Evolutionary conservation across 345 rosid species (phyloP), one percentile per base, ranked within the genome.

Genomic region (Dimocarpus longan): DNA sequence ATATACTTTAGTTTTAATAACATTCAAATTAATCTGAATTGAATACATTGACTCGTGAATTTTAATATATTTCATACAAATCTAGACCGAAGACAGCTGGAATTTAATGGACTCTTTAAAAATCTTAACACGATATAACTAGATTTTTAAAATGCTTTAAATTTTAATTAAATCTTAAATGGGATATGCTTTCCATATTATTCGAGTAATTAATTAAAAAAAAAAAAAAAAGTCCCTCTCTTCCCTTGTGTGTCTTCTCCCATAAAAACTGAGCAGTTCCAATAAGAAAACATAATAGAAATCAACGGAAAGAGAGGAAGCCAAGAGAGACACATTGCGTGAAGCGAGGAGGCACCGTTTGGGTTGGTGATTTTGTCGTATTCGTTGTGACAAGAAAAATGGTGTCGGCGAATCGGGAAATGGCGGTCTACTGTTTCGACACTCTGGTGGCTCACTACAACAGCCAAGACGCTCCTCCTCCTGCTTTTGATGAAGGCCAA

Each of bases 341-440:
- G 63, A 46, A 46, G 52, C 0, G n/a, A 57, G 63, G 63, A n/a
- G 63, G 26, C 28, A 8, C 28, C 65, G 65, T 9, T 22, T 60
- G 22, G 22, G n/a, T 57, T 57, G n/a, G 13, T 6, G 24, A 18
- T 57, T 18, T 57, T 57, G 63, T 57, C 2, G 37, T 32, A 32
- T 32, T 32, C 37, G 37, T 32, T 32, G 37, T 18, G 8, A 57
- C 64, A 21, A 60, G 28, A 63, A 85, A 73, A 62, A 96, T 96
- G 99, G 98, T 95, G 85, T 86, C 93, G 77, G 99, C 99, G 39
- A 96, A 91, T 77, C 88, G 76, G 86, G 99, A 96, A 74, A 96
- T 96, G 99, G 99, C 89, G n/a, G 98, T 93, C 9, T 96, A 91
- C 82, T 96, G 99, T 88, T 96, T 96, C 86, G 99, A 93, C 83